Percentiles rank a stretch among this genome's conserved stretches.
Conservation (phyloP, 768 basidiomycete genomes). For the Agaricus blazei region DNA sequence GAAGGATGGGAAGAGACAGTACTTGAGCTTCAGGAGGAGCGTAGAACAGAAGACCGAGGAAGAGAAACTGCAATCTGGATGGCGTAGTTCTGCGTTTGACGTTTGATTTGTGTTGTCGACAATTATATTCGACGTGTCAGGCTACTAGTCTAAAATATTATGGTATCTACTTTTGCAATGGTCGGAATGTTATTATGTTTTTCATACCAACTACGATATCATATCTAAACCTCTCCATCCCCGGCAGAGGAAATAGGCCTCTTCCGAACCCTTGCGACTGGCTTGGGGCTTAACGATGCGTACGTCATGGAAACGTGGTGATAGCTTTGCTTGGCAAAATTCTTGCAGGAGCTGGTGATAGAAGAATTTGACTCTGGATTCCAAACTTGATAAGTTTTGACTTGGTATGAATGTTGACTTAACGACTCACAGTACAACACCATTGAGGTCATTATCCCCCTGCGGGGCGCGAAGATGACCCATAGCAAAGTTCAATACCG, state of each 20-base stretch:
- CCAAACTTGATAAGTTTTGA: too few species aligned
- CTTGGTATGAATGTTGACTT: too few species aligned
- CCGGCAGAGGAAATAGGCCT: constrained; percentile 83
- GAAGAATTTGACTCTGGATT: too few species aligned
- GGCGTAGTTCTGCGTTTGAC: constrained; percentile 48
- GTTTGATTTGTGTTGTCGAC: constrained; percentile 13
- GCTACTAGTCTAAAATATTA: background rate
- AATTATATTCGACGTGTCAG: background rate
- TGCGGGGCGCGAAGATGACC: constrained; percentile 33
- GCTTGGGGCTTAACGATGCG: constrained; percentile 75
- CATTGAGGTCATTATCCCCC: too few species aligned
- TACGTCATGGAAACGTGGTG: constrained; percentile 46
- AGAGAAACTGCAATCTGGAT: constrained; percentile 36
- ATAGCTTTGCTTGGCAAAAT: constrained; percentile 10
- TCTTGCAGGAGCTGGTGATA: too few species aligned
- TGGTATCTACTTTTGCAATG: background rate
- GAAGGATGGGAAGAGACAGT: constrained; percentile 28
- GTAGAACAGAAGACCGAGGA: constrained; percentile 34
- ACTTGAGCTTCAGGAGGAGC: constrained; percentile 37
- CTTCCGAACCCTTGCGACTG: constrained; percentile 71
- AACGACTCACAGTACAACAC: too few species aligned
- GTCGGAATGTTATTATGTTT: too few species aligned
- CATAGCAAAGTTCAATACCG: constrained; percentile 66
- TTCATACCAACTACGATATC: too few species aligned
- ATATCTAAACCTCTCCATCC: constrained; percentile 46